These are phyloP conservation scores for Hirsutella minnesotensis DNA, from an alignment of 2,329 filamentous ascomycete species.

Conservation along the genomic window DNA sequence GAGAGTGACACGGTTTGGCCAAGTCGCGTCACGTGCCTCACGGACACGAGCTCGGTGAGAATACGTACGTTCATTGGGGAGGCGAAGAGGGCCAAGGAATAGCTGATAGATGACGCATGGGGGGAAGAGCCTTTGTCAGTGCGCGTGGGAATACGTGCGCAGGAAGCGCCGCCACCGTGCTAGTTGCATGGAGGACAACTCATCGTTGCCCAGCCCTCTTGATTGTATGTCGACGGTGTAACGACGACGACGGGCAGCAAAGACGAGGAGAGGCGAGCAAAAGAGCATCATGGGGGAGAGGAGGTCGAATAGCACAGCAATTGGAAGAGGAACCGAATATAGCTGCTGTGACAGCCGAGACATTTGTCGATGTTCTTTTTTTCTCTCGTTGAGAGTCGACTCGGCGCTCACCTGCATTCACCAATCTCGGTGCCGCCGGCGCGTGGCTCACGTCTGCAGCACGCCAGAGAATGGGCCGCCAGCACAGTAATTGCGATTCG, in stretches of 20 bases:
- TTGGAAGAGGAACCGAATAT: not conserved
- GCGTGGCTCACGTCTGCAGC: not conserved
- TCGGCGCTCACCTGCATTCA: not conserved
- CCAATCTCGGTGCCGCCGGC: conserved; percentile 1
- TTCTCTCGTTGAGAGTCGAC: too few relatives aligned
- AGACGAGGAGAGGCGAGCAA: too few relatives aligned
- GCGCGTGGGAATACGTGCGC: not conserved
- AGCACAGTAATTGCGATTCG: too few relatives aligned
- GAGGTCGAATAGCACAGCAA: not conserved
- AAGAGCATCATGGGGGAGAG: too few relatives aligned
- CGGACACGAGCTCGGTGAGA: too few relatives aligned
- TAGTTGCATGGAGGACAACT: conserved; percentile 3
- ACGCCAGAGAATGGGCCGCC: too few relatives aligned
- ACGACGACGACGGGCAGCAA: not conserved
- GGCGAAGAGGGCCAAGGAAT: not conserved
- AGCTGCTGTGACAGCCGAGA: not conserved
- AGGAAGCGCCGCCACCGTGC: not conserved
- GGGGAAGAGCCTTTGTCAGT: not conserved
- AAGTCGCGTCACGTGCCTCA: not conserved
- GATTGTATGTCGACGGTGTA: not conserved
- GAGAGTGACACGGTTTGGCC: not conserved
- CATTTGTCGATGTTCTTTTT: not conserved
- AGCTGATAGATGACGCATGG: not conserved
- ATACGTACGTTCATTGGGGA: not conserved
- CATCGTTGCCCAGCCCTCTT: conserved; percentile 1